Base-by-base conservation (phyloP, 345 rosid genomes). In the Populus deltoides region DNA sequence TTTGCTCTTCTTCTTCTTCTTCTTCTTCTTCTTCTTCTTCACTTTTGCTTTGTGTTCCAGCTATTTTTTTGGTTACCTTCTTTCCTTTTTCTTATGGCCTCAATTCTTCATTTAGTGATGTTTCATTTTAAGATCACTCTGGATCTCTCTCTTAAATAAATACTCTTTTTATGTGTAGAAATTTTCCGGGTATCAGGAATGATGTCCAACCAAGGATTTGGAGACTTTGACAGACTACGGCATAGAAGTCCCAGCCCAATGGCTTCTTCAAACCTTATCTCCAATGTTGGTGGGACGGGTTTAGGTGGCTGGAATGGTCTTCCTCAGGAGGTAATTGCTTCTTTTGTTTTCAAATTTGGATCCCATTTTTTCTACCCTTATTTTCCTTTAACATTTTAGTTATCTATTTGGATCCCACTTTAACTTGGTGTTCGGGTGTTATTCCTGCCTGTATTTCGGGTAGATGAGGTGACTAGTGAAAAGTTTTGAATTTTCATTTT, bases 161-260 rank as follows among this genome's bases (percentile, higher is more conserved):
- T 80, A 39, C 53, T 79, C 59, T 62, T 79, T 11, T 79, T 75
- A 25, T 84, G 72, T 83, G 87, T 89, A 96, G 99, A 95, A 82
- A 93, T 95, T 66, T 91, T 88, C 65, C 89, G 97, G 68, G 92
- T 92, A 31, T 88, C 91, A 5, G 94, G 93, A 72, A 87, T 92
- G 93, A 87, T 88, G 90, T 89, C 94, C 73, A 94, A 90, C 88
- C 97, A 91, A 90, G 98, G 92, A 15, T 92, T 89, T 83, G 90
- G 88, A 31, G 97, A 94, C 80, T 79, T 91, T 68, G 98, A 94
- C 86, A 80, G 97, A 82, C 77, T 94, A 83, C 79, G 97, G 77
- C 94, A 94, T 81, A 90, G 98, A 87, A 94, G 97, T 83, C 97
- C 98, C 31, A 91, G 98, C 86, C 98, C 98, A 73, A 92, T 94